Evolutionary conservation across 495 filamentous ascomycete genomes (phyloP).

Genomic region (Tuber aestivum): DNA sequence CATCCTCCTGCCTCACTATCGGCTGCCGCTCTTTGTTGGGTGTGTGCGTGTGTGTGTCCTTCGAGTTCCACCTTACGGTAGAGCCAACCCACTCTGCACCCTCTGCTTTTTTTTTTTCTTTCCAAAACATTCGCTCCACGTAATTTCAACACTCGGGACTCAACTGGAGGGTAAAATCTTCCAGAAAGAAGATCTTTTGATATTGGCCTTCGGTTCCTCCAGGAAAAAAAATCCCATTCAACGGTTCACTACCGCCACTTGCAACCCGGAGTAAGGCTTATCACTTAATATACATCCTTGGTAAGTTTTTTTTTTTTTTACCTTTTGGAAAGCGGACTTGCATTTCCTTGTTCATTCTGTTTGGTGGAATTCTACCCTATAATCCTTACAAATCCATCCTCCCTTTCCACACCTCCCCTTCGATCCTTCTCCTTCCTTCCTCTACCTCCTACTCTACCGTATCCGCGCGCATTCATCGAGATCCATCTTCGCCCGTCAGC

Average conservation of each 20-base stretch:
- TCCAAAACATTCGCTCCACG: not conserved
- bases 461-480: constrained; percentile 33
- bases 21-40: constrained; percentile 30
- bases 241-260: not conserved
- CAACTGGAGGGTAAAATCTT: constrained; percentile 3
- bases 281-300: not conserved
- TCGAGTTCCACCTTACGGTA: not conserved
- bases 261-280: not conserved
- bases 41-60: constrained; percentile 23
- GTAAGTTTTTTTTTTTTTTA: not conserved
- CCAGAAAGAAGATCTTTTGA: constrained; percentile 1
- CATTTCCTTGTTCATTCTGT: constrained; percentile 3
- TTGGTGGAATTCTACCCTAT: not conserved
- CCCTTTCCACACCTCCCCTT: constrained; percentile 14
- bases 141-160: not conserved
- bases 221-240: not conserved
- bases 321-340: not conserved
- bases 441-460: constrained; percentile 20
- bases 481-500: constrained; percentile 16
- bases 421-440: constrained; percentile 12
- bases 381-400: constrained; percentile 17
- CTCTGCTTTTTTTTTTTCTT: not conserved
- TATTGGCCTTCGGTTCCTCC: not conserved
- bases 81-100: not conserved
- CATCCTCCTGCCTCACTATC: constrained; percentile 18